Evolutionary conservation across 805 yeast genomes (phyloP), one percentile per base, ranked within the genome.

Genomic region (Wickerhamiella vanderwaltii): DNA sequence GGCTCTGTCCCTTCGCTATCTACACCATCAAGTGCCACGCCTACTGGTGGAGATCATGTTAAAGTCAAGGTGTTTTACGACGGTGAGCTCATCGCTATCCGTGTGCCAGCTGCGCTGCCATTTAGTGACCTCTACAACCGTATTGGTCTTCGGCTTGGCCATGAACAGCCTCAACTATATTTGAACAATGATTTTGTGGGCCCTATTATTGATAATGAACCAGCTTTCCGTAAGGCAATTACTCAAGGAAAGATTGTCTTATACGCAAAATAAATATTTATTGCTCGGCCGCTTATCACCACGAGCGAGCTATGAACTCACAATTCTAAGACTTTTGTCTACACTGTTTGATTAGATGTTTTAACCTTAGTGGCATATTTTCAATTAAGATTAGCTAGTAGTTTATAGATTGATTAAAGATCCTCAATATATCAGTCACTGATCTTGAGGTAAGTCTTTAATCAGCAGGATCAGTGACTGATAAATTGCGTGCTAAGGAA

Each of bases 41-140:
- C 35, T 4, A 5, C 30, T 29, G 19, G n/a, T 29, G 22, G 26
- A 2, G 43, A 50, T 31, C 44, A 44, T 24, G 44, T 63, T 46
- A 64, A 64, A 47, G 55, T 64, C 44, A 64, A 64, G 51, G 61
- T 64, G 13, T 61, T 58, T 43, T 50, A 58, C 37, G 50, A 54
- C 19, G 63, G 61, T 32, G 64, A 61, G 45, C 50, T 61, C 17
- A 53, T 64, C 43, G 68, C 68, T 17, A 56, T 64, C 32, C 51
- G 59, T 22, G 59, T 64, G 22, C 64, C 67, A 3, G 43, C 52
- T 3, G 49, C 55, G 24, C 49, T 55, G 9, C 45, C 56, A 11
- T 63, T 56, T 43, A 45, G 34, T 18, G 54, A 52, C 28, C 52
- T 64, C 34, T 51, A 51, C 43, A 48, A 41, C 18, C 55, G 58